Conservation (phyloP, 176 grass and related monocot genomes). For the Oryza longistaminata region DNA sequence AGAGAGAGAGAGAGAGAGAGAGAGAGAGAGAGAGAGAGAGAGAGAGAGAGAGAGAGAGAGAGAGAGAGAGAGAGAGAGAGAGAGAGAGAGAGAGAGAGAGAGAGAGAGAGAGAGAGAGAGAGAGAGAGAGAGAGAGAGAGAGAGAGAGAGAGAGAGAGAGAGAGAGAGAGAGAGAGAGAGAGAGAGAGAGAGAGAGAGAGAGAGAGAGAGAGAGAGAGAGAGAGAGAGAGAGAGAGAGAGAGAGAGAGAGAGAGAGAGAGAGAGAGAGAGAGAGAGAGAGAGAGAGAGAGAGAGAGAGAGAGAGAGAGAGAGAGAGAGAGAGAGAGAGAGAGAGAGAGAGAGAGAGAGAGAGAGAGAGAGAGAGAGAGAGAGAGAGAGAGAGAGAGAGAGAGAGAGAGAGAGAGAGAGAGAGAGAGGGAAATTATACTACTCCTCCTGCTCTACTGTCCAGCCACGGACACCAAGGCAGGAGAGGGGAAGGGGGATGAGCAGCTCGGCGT, state of each 20-base stretch:
- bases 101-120: not conserved
- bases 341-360: slow-evolving; percentile 14
- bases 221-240: slow-evolving; percentile 10
- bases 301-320: slow-evolving; percentile 14
- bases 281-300: slow-evolving; percentile 3
- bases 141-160: slow-evolving; percentile 2
- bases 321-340: slow-evolving; percentile 3
- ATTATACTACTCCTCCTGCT: slow-evolving; percentile 39
- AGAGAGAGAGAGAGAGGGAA: slow-evolving; percentile 20
- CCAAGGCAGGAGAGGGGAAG: slow-evolving; percentile 41
- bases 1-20: not conserved
- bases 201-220: not conserved
- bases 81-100: slow-evolving; percentile 3
- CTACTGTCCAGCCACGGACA: slow-evolving; percentile 54
- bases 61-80: not conserved
- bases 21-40: not conserved
- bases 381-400: slow-evolving; percentile 4
- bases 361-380: slow-evolving; percentile 3
- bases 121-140: not conserved
- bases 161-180: slow-evolving; percentile 3
- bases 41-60: slow-evolving; percentile 10
- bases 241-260: not conserved
- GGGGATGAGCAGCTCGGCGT: slow-evolving; percentile 27
- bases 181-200: not conserved
- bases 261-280: slow-evolving; percentile 14